Evolutionary conservation across 225 moss, liverwort and hornwort species (phyloP).

Genomic region (Lunularia cruciata): DNA sequence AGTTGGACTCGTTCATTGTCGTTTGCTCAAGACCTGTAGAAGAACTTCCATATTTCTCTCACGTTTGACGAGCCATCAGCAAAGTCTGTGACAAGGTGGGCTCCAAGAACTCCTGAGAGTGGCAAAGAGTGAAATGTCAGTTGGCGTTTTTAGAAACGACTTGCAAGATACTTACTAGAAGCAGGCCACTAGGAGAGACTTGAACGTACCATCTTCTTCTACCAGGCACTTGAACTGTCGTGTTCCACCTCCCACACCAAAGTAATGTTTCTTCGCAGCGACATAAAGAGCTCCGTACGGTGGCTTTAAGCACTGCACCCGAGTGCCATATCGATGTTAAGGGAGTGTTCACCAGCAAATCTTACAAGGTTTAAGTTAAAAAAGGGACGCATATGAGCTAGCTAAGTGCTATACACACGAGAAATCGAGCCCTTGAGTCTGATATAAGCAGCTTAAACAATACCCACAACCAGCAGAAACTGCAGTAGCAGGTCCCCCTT

Average conservation of each 20-base stretch:
- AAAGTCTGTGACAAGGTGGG: conserved; percentile 86
- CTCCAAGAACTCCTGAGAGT: conserved; percentile 70
- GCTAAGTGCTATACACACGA: no score
- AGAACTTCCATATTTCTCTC: conserved; percentile 94
- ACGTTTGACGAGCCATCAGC: conserved; percentile 85
- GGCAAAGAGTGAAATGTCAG: no score
- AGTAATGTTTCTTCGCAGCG: conserved; percentile 95
- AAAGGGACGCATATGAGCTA: no score
- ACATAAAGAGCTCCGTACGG: conserved; percentile 92
- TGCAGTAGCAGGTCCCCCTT: neutral
- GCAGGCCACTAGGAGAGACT: neutral
- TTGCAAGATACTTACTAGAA: neutral
- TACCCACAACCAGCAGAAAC: no score
- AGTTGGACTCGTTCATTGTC: neutral
- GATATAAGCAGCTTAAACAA: no score
- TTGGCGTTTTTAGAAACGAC: neutral
- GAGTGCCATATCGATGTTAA: no score
- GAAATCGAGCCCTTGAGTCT: no score
- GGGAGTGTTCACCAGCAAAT: no score
- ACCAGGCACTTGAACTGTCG: conserved; percentile 83
- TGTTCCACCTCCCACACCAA: conserved; percentile 89
- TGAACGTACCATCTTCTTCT: conserved; percentile 70
- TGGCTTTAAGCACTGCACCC: conserved; percentile 79
- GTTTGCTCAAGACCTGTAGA: conserved; percentile 46
- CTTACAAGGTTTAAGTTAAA: no score